Conservation (phyloP, 1,284 basidiomycete genomes). For the Phylloporus sp. region DNA sequence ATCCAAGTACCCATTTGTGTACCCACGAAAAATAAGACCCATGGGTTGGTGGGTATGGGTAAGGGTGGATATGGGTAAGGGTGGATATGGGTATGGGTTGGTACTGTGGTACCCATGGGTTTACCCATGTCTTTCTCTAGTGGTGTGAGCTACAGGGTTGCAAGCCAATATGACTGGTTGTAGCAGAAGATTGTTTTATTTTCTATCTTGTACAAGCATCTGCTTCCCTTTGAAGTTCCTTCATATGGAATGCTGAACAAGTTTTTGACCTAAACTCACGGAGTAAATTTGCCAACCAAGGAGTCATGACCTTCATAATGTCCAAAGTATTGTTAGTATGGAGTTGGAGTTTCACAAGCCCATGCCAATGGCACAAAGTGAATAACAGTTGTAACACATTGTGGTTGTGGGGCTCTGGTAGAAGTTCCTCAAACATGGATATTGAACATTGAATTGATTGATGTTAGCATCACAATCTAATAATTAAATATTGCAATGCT, state of each 20-base stretch:
- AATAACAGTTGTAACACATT: constrained; percentile 8
- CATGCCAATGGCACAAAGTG: constrained; percentile 17
- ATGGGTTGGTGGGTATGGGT: no score
- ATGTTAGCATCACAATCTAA: background rate
- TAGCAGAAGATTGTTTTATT: background rate
- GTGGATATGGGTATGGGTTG: no score
- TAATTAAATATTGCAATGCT: background rate
- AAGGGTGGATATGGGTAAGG: no score
- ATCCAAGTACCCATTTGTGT: no score
- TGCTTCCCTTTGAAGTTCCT: background rate
- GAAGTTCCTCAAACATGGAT: constrained; percentile 16
- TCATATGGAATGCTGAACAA: background rate
- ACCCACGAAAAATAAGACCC: no score
- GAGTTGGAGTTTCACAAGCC: constrained; percentile 18
- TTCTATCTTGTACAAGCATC: background rate
- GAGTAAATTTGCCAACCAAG: background rate
- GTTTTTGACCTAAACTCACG: background rate
- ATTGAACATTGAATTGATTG: constrained; percentile 13
- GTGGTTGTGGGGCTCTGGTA: constrained; percentile 3
- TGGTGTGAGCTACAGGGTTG: background rate
- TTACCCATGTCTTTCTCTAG: no score
- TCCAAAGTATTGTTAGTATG: background rate
- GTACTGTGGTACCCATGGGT: no score
- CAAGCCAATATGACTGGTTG: background rate
- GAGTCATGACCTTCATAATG: background rate